These are phyloP conservation scores for Kondoa malvinella DNA, from an alignment of 768 basidiomycete species.

Conservation along the genomic window DNA sequence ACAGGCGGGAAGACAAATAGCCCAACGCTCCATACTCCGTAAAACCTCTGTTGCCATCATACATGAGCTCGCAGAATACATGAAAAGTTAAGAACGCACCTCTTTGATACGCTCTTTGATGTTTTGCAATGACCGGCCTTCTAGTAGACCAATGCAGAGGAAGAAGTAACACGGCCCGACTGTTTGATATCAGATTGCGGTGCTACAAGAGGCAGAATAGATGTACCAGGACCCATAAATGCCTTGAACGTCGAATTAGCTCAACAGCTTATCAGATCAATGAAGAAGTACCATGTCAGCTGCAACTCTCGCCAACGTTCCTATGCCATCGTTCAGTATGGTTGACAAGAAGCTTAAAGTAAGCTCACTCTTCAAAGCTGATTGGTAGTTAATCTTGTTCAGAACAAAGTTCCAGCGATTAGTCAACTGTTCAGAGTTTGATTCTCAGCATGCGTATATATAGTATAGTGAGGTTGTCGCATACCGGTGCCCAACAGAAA, in stretches of 20 bases:
- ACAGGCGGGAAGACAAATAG: not conserved
- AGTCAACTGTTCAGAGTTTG: no score
- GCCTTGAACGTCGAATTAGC: not conserved
- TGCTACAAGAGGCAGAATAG: not conserved
- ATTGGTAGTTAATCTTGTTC: not conserved
- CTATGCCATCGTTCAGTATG: no score
- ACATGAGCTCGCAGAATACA: not conserved
- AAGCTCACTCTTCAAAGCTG: not conserved
- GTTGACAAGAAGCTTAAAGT: not conserved
- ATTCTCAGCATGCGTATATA: no score
- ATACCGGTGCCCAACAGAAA: not conserved
- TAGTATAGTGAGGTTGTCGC: no score
- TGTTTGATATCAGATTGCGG: not conserved
- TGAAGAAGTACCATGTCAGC: no score
- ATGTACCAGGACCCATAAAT: not conserved
- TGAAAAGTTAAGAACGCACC: not conserved
- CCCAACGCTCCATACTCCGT: not conserved
- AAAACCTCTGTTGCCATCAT: not conserved
- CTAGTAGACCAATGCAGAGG: not conserved
- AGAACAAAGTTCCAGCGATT: not conserved
- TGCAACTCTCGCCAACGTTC: no score
- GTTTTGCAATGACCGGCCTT: not conserved
- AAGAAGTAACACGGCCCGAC: not conserved
- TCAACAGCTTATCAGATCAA: no score
- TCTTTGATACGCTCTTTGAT: not conserved